Evolutionary conservation across 1,284 basidiomycete genomes (phyloP), one percentile per base, ranked within the genome.

Genomic region (Moesziomyces globuligerus): DNA sequence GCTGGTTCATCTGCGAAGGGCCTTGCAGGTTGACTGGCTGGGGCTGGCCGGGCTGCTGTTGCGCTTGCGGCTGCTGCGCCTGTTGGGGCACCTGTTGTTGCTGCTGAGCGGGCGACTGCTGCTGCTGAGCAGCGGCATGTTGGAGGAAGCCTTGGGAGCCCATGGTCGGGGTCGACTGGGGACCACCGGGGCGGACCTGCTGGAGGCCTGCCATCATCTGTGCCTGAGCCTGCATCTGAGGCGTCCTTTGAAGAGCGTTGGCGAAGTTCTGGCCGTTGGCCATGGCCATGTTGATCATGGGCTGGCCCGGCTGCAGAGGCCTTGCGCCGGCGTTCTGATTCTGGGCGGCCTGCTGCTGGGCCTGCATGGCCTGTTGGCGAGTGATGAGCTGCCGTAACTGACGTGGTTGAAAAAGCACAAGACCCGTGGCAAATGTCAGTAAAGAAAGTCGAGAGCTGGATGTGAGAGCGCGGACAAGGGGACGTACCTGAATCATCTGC

Each of bases 161-260:
- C 54, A 66, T 56, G 34, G 57, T 54, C 3, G 67, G 59, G 5
- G 71, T 60, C 10, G 67, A 60, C 34, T 65, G 67, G 23, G 50
- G 48, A 26, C 41, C 56, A 17, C 40, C 51, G 10, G 69, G 69
- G 17, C 64, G 60, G 21, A 52, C 57, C 38, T 72, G 70, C 46
- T 69, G 71, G 4, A 66, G 44, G 37, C 66, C 66, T 23, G 54
- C 70, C 55, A 77, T 66, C 57, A 77, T 73, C 40, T 70, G 73
- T 4, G 72, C 65, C 44, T 73, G 70, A 3, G 73, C 60, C 17
- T 73, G 70, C 66, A 75, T 67, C 23, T 70, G 56, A 11, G 70
- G 75, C 9, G 69, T 68, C 20, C 73, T 65, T 40, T 72, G 67
- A n/a, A 69, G 48, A 6, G 64, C 51, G 20, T 71, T 72, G 38